A percentile compares a stretch with the other conserved stretches of the same genome.
phyloP scores from a whole-genome alignment of 1,284 basidiomycete genomes.

The Xerocomus alliaceus region DNA sequence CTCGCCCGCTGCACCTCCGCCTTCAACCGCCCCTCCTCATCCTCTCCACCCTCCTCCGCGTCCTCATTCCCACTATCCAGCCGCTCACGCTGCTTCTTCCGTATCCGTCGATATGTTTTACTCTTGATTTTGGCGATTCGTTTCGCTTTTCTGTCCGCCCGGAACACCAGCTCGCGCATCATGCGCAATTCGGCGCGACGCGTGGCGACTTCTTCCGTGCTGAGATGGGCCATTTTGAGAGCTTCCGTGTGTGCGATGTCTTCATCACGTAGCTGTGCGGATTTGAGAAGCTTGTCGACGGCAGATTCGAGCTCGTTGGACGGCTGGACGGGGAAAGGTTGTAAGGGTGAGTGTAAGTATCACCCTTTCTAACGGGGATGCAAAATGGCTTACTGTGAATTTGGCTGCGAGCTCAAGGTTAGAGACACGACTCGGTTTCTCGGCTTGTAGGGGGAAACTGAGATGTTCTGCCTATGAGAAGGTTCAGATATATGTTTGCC shows the following conservation, averaged over 20 bases:
- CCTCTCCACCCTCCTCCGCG: conserved; percentile 50
- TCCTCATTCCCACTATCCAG: conserved; percentile 57
- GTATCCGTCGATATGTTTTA: conserved; percentile 89
- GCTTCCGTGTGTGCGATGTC: conserved; percentile 80
- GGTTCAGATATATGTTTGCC: background rate
- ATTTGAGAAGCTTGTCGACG: conserved; percentile 76
- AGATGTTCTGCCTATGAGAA: conserved; percentile 80
- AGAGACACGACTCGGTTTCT: conserved; percentile 63
- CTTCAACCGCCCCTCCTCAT: conserved; percentile 65
- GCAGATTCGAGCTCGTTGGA: conserved; percentile 81
- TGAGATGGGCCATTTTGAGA: conserved; percentile 81
- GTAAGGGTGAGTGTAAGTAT: background rate
- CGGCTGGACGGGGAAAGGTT: conserved; percentile 8
- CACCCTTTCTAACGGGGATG: background rate
- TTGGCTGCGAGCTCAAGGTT: conserved; percentile 81
- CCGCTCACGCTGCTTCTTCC: conserved; percentile 78
- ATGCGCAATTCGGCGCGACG: conserved; percentile 83
- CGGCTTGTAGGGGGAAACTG: conserved; percentile 87
- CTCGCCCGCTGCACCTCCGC: conserved; percentile 80
- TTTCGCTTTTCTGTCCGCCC: conserved; percentile 91
- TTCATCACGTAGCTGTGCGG: conserved; percentile 81
- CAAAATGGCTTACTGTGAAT: conserved; percentile 66
- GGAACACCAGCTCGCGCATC: conserved; percentile 94
- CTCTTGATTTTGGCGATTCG: conserved; percentile 95
- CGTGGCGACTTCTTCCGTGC: conserved; percentile 82